Conservation (phyloP, 129 eudicot species). For the Lactuca sativa region DNA sequence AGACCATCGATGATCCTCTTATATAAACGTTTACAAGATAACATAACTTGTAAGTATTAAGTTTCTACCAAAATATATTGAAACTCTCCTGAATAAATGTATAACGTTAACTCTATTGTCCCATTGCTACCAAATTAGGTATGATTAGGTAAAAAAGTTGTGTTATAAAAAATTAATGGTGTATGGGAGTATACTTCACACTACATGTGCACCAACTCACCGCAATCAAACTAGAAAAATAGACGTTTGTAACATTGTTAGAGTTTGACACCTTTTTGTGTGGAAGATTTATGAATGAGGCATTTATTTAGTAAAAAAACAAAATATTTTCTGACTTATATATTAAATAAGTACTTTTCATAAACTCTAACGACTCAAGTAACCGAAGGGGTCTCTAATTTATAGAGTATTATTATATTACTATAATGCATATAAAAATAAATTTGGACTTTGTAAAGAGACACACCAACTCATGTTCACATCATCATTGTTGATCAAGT, state of each 20-base stretch:
- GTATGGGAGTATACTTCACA: neutral
- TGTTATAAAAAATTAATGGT: neutral
- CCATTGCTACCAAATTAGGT: slow-evolving; percentile 15
- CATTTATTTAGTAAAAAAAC: neutral
- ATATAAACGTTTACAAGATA: neutral
- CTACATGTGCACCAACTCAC: slow-evolving; percentile 15
- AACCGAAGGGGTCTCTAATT: no score
- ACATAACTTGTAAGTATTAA: neutral
- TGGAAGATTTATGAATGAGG: neutral
- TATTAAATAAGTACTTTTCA: no score
- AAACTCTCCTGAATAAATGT: neutral
- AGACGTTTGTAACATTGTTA: neutral
- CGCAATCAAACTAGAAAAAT: neutral
- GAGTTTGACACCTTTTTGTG: neutral
- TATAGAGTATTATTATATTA: neutral
- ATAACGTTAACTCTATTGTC: neutral
- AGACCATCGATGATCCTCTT: neutral
- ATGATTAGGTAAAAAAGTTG: slow-evolving; percentile 6
- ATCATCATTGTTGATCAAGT: neutral
- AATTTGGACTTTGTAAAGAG: neutral
- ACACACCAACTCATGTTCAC: neutral
- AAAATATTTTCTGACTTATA: neutral
- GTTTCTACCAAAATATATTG: no score
- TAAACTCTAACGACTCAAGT: no score
- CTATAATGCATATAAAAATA: neutral